Conservation (phyloP, 495 filamentous ascomycete species). For the Oidiodendron maius region DNA sequence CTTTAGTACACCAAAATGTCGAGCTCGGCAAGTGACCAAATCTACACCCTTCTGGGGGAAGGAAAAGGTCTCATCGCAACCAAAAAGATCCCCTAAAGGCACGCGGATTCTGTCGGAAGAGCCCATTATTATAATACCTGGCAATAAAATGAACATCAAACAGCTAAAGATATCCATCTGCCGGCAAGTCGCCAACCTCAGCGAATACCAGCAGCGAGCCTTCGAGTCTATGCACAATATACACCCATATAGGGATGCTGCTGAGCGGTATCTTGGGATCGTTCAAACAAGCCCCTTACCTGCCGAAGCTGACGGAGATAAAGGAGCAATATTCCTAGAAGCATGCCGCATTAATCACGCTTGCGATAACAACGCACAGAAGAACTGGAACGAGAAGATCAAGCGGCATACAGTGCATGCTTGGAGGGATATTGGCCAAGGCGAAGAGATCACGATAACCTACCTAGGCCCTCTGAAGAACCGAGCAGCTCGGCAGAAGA, state of each 20-base stretch:
- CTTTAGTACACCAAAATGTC: neutral
- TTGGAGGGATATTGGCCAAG: constrained; percentile 24
- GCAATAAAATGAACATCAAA: constrained; percentile 1
- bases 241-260: constrained; percentile 4
- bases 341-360: constrained; percentile 34
- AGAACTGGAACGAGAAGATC: constrained; percentile 30
- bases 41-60: constrained; percentile 19
- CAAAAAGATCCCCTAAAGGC: constrained; percentile 25
- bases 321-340: constrained; percentile 24
- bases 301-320: constrained; percentile 14
- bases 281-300: constrained; percentile 27
- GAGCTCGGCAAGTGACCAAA: neutral
- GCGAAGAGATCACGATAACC: constrained; percentile 31
- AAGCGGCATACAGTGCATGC: constrained; percentile 30
- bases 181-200: constrained; percentile 20
- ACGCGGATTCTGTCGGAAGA: constrained; percentile 28
- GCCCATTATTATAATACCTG: constrained; percentile 1
- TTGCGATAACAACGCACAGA: constrained; percentile 30
- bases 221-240: constrained; percentile 26
- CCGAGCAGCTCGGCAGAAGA: constrained; percentile 13
- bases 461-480: constrained; percentile 21
- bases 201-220: constrained; percentile 13
- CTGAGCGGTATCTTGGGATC: constrained; percentile 22
- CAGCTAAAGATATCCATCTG: constrained; percentile 4
- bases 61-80: constrained; percentile 29